Evolutionary conservation across 257 asterid species (phyloP).

Genomic region (Voacanga thouarsii): DNA sequence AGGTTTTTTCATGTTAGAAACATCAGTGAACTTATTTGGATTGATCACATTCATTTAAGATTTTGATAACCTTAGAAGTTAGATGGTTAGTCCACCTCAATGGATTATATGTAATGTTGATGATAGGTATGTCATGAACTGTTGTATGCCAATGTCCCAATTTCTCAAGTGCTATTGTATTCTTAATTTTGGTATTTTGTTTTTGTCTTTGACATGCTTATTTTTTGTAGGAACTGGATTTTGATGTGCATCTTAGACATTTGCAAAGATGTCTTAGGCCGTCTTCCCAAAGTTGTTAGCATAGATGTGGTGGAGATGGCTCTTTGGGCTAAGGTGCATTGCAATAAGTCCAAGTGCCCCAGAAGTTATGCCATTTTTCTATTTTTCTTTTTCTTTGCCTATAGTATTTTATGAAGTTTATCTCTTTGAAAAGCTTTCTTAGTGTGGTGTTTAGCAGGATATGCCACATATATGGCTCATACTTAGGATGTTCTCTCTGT

Average conservation of each 20-base stretch:
- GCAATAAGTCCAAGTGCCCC: constrained; percentile 11
- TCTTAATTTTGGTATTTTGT: background rate
- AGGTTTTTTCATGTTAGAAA: constrained; percentile 7
- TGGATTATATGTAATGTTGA: constrained; percentile 98
- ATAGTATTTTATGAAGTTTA: background rate
- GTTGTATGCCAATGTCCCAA: background rate
- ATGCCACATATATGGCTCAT: background rate
- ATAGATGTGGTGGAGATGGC: constrained; percentile 99
- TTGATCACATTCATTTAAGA: constrained; percentile 53
- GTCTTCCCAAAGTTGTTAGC: constrained; percentile 95
- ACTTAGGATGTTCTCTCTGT: background rate
- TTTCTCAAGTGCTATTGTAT: background rate
- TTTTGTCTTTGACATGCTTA: constrained; percentile 1
- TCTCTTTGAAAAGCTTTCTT: background rate
- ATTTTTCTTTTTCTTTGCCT: background rate
- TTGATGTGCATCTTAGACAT: constrained; percentile 74
- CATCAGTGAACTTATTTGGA: constrained; percentile 20
- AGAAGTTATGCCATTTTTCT: background rate
- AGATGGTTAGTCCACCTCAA: constrained; percentile 97
- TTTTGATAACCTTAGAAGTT: constrained; percentile 93
- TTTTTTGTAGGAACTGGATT: constrained; percentile 68
- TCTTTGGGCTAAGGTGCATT: constrained; percentile 97
- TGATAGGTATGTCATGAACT: constrained; percentile 56
- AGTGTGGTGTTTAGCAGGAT: too few species aligned
- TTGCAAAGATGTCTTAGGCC: constrained; percentile 79